Percentiles rank a stretch among this genome's conserved stretches.
Conservation (phyloP, 179 eudicot species). For the Amaranthus tricolor region DNA sequence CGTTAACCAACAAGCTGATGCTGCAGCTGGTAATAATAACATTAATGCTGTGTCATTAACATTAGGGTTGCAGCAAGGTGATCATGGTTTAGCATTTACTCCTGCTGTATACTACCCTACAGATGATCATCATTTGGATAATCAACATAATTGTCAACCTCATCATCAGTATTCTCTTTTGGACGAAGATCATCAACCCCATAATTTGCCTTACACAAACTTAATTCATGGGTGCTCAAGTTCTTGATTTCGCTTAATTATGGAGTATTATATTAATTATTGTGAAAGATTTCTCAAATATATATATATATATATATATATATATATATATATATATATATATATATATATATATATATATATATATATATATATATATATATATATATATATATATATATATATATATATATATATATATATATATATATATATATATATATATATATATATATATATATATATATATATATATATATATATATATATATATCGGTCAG, state of each 20-base stretch:
- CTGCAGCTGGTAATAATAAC: constrained; percentile 19
- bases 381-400: no score
- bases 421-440: no score
- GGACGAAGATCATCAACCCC: constrained; percentile 53
- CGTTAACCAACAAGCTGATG: constrained; percentile 23
- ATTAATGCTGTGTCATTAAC: constrained; percentile 61
- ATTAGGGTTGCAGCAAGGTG: constrained; percentile 81
- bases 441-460: no score
- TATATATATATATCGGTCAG: no score
- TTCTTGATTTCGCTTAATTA: constrained; percentile 74
- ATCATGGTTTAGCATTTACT: constrained; percentile 55
- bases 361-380: no score
- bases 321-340: no score
- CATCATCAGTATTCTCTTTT: constrained; percentile 60
- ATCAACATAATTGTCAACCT: constrained; percentile 58
- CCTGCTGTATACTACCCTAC: constrained; percentile 38
- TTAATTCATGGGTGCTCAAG: constrained; percentile 91
- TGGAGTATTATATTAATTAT: no score
- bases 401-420: no score
- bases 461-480: no score
- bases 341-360: no score
- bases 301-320: no score
- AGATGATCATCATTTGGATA: constrained; percentile 48
- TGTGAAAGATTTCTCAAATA: no score
- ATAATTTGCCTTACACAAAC: constrained; percentile 76